Evolutionary conservation across 768 basidiomycete species (phyloP), one percentile per base, ranked within the genome.

Genomic region (Trametes cinnabarina): DNA sequence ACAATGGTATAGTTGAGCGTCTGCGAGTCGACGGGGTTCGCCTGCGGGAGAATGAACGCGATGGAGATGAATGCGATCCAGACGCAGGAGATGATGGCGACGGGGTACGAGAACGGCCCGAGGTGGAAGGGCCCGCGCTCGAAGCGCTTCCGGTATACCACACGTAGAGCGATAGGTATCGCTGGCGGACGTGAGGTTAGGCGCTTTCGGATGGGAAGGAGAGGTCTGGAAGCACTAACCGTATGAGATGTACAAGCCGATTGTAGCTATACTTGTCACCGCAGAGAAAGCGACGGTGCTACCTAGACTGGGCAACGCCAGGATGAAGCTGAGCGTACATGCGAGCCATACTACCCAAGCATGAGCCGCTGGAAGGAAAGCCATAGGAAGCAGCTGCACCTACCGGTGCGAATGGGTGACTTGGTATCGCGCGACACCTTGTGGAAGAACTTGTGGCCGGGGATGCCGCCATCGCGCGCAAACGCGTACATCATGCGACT

Each of bases 401-500:
- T 58, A 87, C 87, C 86, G 26, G 89, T 86, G 11, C 88, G 79
- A 52, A 87, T 78, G 2, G 89, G 89, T 3, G 83, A 86, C 66
- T 77, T 81, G 74, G 79, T 81, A 48, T 75, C 76, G 11, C 70
- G 53, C 69, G 82, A 81, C 34, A 90, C 88, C 61, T 83, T 79
- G 63, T 81, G 80, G 71, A 90, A 85, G 71, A 85, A 88, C 34
- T 67, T 77, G 60, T 83, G 83, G 12, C 84, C 86, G 0, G 89
- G 88, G 23, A 90, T 78, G 11, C 81, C 88, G 0, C 87, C 85
- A 68, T 92, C 90, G 35, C 90, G 80, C 3, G 87, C 79, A 65
- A 90, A 91, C 0, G 88, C 86, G 67, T 84, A 92, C 85, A 88
- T 88, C 89, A 91, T 91, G 0, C 90, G 79, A 3, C 85, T 87